Conservation (phyloP, 306 rosid genomes). For the Gillenia trifoliata region DNA sequence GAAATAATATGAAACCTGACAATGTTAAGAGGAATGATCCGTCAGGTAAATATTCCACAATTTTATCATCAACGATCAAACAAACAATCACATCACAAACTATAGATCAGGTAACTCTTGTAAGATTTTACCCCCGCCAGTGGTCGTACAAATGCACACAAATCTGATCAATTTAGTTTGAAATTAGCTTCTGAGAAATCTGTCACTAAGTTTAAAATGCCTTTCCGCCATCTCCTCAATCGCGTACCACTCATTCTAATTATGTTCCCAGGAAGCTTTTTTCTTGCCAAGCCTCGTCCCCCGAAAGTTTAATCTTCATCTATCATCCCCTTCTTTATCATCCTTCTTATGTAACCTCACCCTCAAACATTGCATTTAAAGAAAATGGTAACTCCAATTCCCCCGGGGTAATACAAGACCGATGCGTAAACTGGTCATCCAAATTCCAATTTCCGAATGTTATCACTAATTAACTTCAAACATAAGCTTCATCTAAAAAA, state of each 20-base stretch:
- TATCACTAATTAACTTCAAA: neutral
- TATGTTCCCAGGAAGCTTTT: neutral
- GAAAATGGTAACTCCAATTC: neutral
- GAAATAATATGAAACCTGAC: constrained; percentile 86
- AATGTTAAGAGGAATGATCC: constrained; percentile 19
- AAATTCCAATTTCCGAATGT: neutral
- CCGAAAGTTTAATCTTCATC: neutral
- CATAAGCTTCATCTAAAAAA: neutral
- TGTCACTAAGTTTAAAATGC: neutral
- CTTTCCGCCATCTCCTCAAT: neutral
- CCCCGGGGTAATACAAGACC: neutral
- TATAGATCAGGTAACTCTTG: neutral
- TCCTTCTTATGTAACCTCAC: neutral
- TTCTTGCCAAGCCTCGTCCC: neutral
- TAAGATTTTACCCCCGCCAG: neutral
- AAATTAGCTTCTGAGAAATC: neutral
- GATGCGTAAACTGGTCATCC: neutral
- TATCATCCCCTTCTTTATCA: neutral
- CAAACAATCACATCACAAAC: constrained; percentile 15
- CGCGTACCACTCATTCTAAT: neutral
- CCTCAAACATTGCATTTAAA: neutral
- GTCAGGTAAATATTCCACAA: neutral
- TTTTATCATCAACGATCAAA: neutral
- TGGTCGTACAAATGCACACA: neutral
- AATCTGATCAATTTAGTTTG: neutral